Base-by-base conservation (phyloP, 257 asterid genomes). In the Ligustrum vulgare region DNA sequence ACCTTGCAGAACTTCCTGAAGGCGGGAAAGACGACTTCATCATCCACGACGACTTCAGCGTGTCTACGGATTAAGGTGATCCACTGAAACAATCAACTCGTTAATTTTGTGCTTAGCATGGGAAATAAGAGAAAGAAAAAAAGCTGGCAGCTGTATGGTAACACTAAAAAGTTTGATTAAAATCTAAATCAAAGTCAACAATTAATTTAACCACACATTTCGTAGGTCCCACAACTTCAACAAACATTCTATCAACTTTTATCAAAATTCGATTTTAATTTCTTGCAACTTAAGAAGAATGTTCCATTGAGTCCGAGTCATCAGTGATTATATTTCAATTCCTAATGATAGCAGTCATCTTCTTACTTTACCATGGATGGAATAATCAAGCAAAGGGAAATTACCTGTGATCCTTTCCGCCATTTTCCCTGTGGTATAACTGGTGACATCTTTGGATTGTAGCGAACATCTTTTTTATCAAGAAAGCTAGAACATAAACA, bases 391-490 rank as follows among this genome's bases (percentile, higher is more conserved):
- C 56, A 76, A 67, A 45, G 28, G 33, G 7, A 67, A 16, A 73
- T 81, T 77, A 95, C 99, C 96, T 95, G 99, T 60, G 99, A 95
- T 75, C 99, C 99, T 87, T 95, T 95, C 63, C 98, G 87, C 99
- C 99, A 93, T 83, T 93, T 95, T 69, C 78, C 84, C 83, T 80
- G 83, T 64, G 92, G 93, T 79, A 95, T 90, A 82, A 89, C 85
- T 64, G 97, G 96, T 69, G 96, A 86, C 99, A 95, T 95, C 93
- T 81, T 85, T 73, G 93, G 94, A 82, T 91, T 89, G 84, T 95
- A 91, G 67, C 98, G 98, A 31, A 56, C 87, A 73, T 87, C 98
- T 76, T 91, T 91, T 78, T 85, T 89, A 81, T 93, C 96, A 65
- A 83, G 84, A 86, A 95, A 95, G 80, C 99, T 95, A 81, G 77